Base-by-base conservation (phyloP, 495 filamentous ascomycete species). In the Apodospora peruviana region DNA sequence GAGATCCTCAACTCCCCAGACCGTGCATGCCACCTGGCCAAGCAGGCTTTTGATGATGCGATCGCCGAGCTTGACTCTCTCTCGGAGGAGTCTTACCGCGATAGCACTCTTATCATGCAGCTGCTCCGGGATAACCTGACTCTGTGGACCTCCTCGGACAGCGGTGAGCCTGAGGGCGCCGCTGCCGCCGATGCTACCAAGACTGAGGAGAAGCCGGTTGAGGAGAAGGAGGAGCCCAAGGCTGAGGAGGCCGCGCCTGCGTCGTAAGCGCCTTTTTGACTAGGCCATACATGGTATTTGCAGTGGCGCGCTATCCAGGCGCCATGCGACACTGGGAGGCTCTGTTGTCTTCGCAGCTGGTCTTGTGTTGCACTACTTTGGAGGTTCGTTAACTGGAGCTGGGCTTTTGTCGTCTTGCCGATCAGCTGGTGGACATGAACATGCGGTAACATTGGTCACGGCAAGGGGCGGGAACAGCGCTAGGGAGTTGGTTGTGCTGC, bases 71-170 rank as follows among this genome's bases (percentile, higher is more conserved):
- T 98, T 58, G 93, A 98, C 77, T 96, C 91, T 17, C 79, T 98
- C 50, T 96, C 90, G 50, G 93, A 98, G 78, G 93, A 98, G 73
- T 95, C 90, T 58, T 98, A 98, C 84, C 91, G 94, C 61, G 93
- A 98, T 75, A 96, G 91, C 83, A 99, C 93, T 40, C 85, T 99
- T 59, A 99, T 99, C 79, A 99, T 99, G 93, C 93, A 99, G 82
- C 80, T 99, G 40, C 87, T 99, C 68, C 90, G 91, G 67, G 93
- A 99, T 73, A 99, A 99, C 79, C 80, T 99, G 53, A 99, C 93
- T 56, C 86, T 99, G 66, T 99, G 93, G 93, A 99, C 93, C 60
- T 97, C 93, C 47, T 95, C 91, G 40, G 93, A 97, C 62, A 87
- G 83, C 60, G 82, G 79, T 53, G 93, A 97, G 67, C 75, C 80